Conservation (phyloP, 1,284 basidiomycete species). For the Flammula alnicola region DNA sequence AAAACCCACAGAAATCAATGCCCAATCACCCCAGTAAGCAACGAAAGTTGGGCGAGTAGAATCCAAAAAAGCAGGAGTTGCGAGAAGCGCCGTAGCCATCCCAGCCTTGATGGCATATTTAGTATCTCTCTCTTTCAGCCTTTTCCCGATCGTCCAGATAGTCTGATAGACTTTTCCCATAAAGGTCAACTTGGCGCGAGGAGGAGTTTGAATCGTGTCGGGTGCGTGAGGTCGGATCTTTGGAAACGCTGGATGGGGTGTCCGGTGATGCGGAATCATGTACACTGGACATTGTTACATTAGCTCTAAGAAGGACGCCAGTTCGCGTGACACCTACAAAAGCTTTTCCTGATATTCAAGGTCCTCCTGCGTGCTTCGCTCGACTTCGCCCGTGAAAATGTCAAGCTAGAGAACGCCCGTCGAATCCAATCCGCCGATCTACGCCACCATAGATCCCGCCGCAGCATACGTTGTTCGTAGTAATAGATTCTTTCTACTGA, state of each 20-base stretch:
- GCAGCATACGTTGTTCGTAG: slow-evolving; percentile 55
- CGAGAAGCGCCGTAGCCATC: slow-evolving; percentile 79
- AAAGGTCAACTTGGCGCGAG: slow-evolving; percentile 57
- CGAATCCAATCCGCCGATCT: slow-evolving; percentile 13
- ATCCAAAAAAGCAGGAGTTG: slow-evolving; percentile 87
- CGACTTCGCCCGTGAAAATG: slow-evolving; percentile 12
- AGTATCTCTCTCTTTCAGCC: slow-evolving; percentile 75
- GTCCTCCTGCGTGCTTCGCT: slow-evolving; percentile 11
- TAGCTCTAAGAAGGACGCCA: slow-evolving; percentile 1
- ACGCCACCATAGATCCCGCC: slow-evolving; percentile 22
- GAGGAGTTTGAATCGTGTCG: slow-evolving; percentile 83
- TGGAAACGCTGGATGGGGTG: slow-evolving; percentile 76
- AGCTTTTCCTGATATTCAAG: slow-evolving; percentile 26
- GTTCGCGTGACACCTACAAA: slow-evolving; percentile 44
- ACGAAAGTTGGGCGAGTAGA: slow-evolving; percentile 79
- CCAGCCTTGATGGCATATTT: slow-evolving; percentile 92
- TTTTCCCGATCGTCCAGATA: slow-evolving; percentile 78
- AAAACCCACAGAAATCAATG: slow-evolving; percentile 82
- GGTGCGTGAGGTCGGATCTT: slow-evolving; percentile 82
- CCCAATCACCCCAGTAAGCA: slow-evolving; percentile 91
- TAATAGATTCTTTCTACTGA: slow-evolving; percentile 77
- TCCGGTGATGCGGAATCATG: slow-evolving; percentile 62
- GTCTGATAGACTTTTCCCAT: slow-evolving; percentile 66
- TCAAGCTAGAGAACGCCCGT: slow-evolving; percentile 7
- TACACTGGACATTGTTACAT: slow-evolving; percentile 43